Base-by-base conservation (phyloP, 73 alveolate species). In the Uronychia setigera region DNA sequence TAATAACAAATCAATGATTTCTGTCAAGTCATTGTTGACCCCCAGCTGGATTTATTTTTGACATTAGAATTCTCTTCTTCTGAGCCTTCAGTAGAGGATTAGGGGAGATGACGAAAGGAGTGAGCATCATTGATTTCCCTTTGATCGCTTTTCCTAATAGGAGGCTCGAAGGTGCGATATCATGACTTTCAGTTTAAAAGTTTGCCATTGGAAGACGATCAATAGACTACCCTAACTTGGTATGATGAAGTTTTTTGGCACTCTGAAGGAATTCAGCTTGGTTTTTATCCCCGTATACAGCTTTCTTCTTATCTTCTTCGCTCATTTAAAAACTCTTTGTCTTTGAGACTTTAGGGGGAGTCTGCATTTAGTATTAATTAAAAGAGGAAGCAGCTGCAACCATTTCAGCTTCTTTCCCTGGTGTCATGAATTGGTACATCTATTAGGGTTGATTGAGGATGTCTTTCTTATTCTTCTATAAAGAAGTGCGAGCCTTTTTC, bases 211-310 rank as follows among this genome's bases (percentile, higher is more conserved):
- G n/a, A 46, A 46, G 5, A 5, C 67, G 5, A 19, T 46, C 67
- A 46, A 46, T 19, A 46, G 67, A 46, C 67, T 46, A 19, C 5
- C 67, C 67, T 5, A 46, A 11, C 67, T 46, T 46, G 19, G 67
- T 11, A 19, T 76, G 59, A 32, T 76, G 28, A 5, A 29, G 35
- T 57, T 76, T 86, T 78, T 86, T 79, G 0, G 83, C 84, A 0
- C 77, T 32, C 28, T 35, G 79, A 1, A 86, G 83, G 79, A 57
- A 26, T 76, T 88, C 84, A 31, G 87, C 94, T 60, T 88, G 86
- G n/a, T 78, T 33, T 26, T 77, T 78, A 32, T 88, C 94, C 28
- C 94, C 94, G 33, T 84, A 77, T 5, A 32, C 79, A 26, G 92
- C 81, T 33, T 84, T 81, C 32, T 33, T 31, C 75, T 75, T 87